phyloP scores from a whole-genome alignment of 176 grass and related monocot species.

The Dendrocalamus sinicus region DNA sequence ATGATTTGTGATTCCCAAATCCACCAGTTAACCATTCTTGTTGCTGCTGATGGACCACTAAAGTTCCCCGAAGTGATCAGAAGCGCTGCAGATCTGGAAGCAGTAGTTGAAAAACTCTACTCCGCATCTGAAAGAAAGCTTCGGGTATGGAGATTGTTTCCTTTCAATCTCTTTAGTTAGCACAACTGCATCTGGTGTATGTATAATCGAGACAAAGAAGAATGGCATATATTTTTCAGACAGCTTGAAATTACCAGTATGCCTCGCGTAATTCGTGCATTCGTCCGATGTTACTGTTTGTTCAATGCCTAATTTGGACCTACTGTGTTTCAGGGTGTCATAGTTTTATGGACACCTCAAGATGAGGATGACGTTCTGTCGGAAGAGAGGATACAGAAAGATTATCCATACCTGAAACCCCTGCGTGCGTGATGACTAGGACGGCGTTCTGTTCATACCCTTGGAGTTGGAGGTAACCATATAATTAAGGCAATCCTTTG shows the following conservation, averaged over 20 bases:
- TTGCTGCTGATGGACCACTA: conserved; percentile 36
- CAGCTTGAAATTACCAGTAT: not conserved
- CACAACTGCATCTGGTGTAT: not conserved
- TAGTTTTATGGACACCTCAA: conserved; percentile 37
- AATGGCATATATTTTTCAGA: not conserved
- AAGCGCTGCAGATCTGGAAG: conserved; percentile 17
- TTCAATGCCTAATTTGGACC: not conserved
- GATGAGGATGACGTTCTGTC: conserved; percentile 34
- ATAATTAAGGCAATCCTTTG: not conserved
- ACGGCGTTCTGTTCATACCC: not conserved
- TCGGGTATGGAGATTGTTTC: not conserved
- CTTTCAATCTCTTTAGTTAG: not conserved
- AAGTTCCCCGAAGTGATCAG: conserved; percentile 1
- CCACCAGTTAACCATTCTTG: conserved; percentile 41
- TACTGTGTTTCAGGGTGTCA: conserved; percentile 24
- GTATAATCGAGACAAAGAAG: not conserved
- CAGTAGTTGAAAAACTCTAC: conserved; percentile 17
- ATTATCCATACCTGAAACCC: conserved; percentile 31
- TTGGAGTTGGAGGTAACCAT: not conserved
- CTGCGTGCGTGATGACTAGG: not conserved
- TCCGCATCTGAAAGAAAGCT: not conserved
- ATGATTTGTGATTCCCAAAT: not conserved
- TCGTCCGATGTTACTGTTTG: not conserved
- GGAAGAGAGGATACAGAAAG: not conserved
- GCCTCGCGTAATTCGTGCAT: not conserved